phyloP scores from a whole-genome alignment of 345 rosid species.

The Draba incana region DNA sequence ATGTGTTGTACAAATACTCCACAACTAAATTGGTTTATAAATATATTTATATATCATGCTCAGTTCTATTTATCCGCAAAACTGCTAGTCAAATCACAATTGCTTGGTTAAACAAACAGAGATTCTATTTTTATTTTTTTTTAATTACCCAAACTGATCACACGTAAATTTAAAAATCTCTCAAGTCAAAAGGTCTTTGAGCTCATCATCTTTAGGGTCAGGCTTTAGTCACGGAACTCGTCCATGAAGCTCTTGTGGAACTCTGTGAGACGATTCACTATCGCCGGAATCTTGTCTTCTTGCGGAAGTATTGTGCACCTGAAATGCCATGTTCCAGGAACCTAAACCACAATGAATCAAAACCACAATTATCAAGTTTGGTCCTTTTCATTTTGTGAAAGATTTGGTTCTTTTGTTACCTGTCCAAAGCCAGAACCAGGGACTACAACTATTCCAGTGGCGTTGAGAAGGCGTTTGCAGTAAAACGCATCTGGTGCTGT shows the following conservation, averaged over 20 bases:
- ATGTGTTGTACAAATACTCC: not conserved
- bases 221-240: conserved; percentile 54
- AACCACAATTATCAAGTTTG: conserved; percentile 8
- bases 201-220: conserved; percentile 5
- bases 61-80: not conserved
- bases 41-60: not conserved
- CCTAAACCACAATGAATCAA: conserved; percentile 46
- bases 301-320: conserved; percentile 91
- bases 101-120: not conserved
- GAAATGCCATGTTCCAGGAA: conserved; percentile 94
- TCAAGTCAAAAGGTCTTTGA: not conserved
- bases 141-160: not conserved
- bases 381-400: not conserved
- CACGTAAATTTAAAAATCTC: not conserved
- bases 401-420: conserved; percentile 58
- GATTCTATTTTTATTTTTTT: not conserved
- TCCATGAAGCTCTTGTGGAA: conserved; percentile 83
- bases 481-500: conserved; percentile 83
- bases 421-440: conserved; percentile 98
- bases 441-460: conserved; percentile 84
- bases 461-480: conserved; percentile 81
- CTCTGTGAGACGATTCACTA: conserved; percentile 61
- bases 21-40: not conserved
- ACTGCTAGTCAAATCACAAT: conserved; percentile 9
- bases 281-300: conserved; percentile 82